These are phyloP conservation scores for Phlyctochytrium arcticum DNA, from an alignment of 192 early-diverging fungal genomes.

Conservation along the genomic window DNA sequence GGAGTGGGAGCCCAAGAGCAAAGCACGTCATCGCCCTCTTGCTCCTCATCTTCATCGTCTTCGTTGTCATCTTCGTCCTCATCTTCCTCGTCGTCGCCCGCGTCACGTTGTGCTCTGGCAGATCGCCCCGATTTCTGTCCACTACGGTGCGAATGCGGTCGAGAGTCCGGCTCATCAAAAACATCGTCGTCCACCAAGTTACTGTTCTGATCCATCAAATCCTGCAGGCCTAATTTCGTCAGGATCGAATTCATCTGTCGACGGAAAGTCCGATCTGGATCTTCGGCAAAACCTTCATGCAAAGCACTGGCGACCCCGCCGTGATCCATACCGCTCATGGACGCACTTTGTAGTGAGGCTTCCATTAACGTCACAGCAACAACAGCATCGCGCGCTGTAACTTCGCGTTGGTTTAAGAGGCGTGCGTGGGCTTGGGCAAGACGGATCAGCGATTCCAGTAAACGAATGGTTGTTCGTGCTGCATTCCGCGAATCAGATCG, in stretches of 20 bases:
- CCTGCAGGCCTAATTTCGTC: conserved; percentile 38
- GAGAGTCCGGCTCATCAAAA: neutral
- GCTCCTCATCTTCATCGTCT: conserved; percentile 2
- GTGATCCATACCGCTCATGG: conserved; percentile 33
- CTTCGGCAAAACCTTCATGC: conserved; percentile 57
- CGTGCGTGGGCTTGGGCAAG: conserved; percentile 42
- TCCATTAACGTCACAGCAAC: conserved; percentile 54
- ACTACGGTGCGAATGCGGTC: too few relatives aligned
- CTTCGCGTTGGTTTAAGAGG: conserved; percentile 18
- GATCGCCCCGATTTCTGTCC: too few relatives aligned
- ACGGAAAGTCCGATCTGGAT: conserved; percentile 45
- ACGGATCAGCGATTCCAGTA: conserved; percentile 47
- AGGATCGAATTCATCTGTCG: conserved; percentile 38
- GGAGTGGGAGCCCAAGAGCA: conserved; percentile 27
- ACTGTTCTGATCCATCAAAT: too few relatives aligned
- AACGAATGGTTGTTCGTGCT: conserved; percentile 64
- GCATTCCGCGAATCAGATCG: conserved; percentile 59
- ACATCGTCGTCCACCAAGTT: too few relatives aligned
- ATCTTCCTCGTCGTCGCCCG: neutral
- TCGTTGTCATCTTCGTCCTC: conserved; percentile 5
- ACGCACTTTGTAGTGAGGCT: conserved; percentile 52
- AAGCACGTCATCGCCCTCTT: too few relatives aligned
- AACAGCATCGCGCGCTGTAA: conserved; percentile 60
- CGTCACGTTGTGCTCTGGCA: neutral
- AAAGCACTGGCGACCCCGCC: conserved; percentile 47